Evolutionary conservation across 805 yeast genomes (phyloP), one percentile per base, ranked within the genome.

Genomic region (Suhomyces xylopsoci): DNA sequence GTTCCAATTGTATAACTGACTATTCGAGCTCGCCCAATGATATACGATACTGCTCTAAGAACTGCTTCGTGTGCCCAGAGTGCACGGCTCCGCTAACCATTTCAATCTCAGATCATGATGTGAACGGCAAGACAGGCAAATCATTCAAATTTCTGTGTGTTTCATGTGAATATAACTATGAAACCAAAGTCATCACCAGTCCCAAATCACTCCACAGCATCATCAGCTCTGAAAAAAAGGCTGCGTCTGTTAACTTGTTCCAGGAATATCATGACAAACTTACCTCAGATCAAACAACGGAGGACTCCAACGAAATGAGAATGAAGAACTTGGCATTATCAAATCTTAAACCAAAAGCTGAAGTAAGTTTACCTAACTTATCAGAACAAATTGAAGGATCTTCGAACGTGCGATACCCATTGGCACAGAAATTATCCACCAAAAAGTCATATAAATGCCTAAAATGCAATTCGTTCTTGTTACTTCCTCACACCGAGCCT

Each of bases 181-280:
- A 57, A 15, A 74, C 82, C 0, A 69, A 66, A 1, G 51, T 70
- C 4, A 67, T 78, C 7, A 60, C 63, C 19, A 76, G 68, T 50
- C 83, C 83, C 1, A 74, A 68, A 47, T 66, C 81, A 6, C 55
- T 80, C 41, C 54, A 50, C 19, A 57, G 63, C 2, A 69, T 73
- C 9, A 55, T 73, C 14, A 54, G 49, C 12, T 30, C 53, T 1
- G 59, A 63, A 45, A 20, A 45, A 17, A 40, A 22, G 46, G 17
- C 32, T 34, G 17, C 50, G 52, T 19, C 17, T 9, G 15, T 7
- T 7, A 24, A 38, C 10, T 15, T 28, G 7, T 41, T 48, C n/a
- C 25, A 47, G 9, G 24, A 17, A 5, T 24, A n/a, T 15, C 43
- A 47, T 14, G 32, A 47, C 12, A 19, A 22, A 14, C 19, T 47